Percentiles rank a stretch among this genome's conserved stretches.
These are phyloP conservation scores for Vigna radiata DNA, from an alignment of 306 rosid genomes.

Conservation along the genomic window DNA sequence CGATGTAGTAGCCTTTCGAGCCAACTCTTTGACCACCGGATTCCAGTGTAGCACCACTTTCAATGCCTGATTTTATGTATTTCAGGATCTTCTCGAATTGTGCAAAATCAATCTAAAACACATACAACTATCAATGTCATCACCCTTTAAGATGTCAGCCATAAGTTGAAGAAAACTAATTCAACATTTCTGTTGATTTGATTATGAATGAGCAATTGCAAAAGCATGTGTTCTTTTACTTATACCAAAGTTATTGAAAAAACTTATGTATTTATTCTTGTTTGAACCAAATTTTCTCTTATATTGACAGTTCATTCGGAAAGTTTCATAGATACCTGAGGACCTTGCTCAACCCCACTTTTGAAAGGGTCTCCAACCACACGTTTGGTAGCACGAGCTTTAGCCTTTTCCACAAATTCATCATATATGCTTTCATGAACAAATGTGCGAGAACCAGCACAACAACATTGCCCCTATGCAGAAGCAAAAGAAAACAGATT, in stretches of 20 bases:
- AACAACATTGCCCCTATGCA: slow-evolving; percentile 82
- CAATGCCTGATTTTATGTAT: slow-evolving; percentile 71
- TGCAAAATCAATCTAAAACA: slow-evolving; percentile 57
- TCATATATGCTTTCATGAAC: slow-evolving; percentile 79
- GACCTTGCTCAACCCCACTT: slow-evolving; percentile 84
- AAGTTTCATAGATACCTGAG: slow-evolving; percentile 63
- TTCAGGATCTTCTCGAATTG: slow-evolving; percentile 72
- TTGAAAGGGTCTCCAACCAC: slow-evolving; percentile 80
- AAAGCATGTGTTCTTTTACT: neutral
- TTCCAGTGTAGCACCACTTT: slow-evolving; percentile 77
- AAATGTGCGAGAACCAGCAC: slow-evolving; percentile 85
- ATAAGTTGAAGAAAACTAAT: neutral
- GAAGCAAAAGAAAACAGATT: slow-evolving; percentile 28
- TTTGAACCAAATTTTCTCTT: neutral
- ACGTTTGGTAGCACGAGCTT: slow-evolving; percentile 63
- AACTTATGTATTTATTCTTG: neutral
- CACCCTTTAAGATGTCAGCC: neutral
- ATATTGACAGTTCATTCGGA: neutral
- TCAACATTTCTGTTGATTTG: neutral
- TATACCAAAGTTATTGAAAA: too few relatives aligned
- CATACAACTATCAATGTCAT: slow-evolving; percentile 1
- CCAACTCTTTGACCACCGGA: slow-evolving; percentile 79
- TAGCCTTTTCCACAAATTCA: slow-evolving; percentile 77
- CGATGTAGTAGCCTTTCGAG: slow-evolving; percentile 76
- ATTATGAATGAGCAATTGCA: slow-evolving; percentile 1